A percentile compares a stretch with the other conserved stretches of the same genome.
phyloP scores from a whole-genome alignment of 2,329 filamentous ascomycete species.

The Capronia epimyces region DNA sequence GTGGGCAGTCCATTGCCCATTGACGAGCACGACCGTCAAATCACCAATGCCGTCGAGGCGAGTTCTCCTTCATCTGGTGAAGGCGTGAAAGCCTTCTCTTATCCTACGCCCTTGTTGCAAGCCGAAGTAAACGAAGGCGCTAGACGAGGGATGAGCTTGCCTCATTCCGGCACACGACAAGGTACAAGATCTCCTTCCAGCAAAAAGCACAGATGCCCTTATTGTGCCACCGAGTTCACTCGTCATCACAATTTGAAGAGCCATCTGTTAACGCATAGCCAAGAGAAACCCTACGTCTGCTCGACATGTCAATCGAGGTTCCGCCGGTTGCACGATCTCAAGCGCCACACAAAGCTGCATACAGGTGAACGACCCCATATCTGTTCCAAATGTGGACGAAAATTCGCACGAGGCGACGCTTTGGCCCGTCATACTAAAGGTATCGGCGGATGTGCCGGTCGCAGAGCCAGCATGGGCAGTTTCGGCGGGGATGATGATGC shows the following conservation, averaged over 20 bases:
- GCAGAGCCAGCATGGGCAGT: conserved; percentile 76
- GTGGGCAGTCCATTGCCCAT: conserved; percentile 46
- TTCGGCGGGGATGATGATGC: conserved; percentile 70
- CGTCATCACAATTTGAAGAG: conserved; percentile 97
- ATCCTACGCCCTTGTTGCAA: conserved; percentile 53
- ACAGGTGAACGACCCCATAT: conserved; percentile 94
- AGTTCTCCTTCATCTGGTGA: conserved; percentile 39
- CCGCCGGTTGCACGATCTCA: conserved; percentile 85
- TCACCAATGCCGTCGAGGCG: conserved; percentile 31
- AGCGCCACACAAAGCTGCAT: conserved; percentile 92
- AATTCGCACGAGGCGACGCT: conserved; percentile 92
- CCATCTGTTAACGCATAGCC: conserved; percentile 92
- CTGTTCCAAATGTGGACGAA: conserved; percentile 87
- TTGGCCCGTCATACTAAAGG: conserved; percentile 93
- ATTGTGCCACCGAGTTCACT: conserved; percentile 94
- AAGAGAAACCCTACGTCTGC: conserved; percentile 96
- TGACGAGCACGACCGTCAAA: conserved; percentile 40
- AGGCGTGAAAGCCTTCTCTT: conserved; percentile 57
- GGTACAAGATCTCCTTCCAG: conserved; percentile 64
- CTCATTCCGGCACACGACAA: conserved; percentile 51
- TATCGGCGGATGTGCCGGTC: conserved; percentile 87
- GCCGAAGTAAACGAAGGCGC: conserved; percentile 47
- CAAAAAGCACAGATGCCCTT: conserved; percentile 94
- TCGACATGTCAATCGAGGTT: conserved; percentile 91
- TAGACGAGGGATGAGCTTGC: conserved; percentile 55